Base-by-base conservation (phyloP, 345 rosid genomes). In the Euclidium syriacum region DNA sequence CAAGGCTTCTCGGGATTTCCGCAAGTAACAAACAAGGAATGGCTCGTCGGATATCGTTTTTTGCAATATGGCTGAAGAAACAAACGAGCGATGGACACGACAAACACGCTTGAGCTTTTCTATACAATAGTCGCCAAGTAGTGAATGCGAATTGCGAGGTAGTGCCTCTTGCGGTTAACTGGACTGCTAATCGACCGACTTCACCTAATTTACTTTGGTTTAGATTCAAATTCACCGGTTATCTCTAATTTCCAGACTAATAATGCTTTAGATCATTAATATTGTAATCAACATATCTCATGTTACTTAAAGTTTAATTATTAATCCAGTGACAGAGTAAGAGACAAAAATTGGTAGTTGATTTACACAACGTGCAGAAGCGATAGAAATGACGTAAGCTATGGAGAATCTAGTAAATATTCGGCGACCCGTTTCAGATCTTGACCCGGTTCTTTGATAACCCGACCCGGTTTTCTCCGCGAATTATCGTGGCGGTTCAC, bases 11-110 rank as follows among this genome's bases (percentile, higher is more conserved):
- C 42, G 44, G 5, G 43, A 51, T 9, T 35, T 24, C 5, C 46
- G n/a, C n/a, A 44, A 24, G 68, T 5, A 15, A n/a, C n/a, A n/a
- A 41, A 52, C 41, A 58, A 40, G 34, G 54, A 52, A 11, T 20
- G 34, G 42, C 42, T 67, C 50, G 58, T 57, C 49, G 58, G 51
- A 53, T 70, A 53, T 58, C 23, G 58, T 40, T 58, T 60, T 25
- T 3, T 14, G 1, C 14, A 29, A 17, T 52, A 51, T 33, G 39
- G 53, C 32, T 20, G 8, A 29, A 36, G 64, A 19, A 38, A 33
- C 61, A 60, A 68, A 61, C 19, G 12, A 52, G 55, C 62, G 22
- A 61, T 52, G 47, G 55, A 61, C 12, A 43, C 30, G 44, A 57
- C 11, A 14, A 26, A 51, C 51, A 40, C 58, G 50, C 59, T 15